Evolutionary conservation across 768 basidiomycete genomes (phyloP), one percentile per base, ranked within the genome.

Genomic region (Amanita rimosa): DNA sequence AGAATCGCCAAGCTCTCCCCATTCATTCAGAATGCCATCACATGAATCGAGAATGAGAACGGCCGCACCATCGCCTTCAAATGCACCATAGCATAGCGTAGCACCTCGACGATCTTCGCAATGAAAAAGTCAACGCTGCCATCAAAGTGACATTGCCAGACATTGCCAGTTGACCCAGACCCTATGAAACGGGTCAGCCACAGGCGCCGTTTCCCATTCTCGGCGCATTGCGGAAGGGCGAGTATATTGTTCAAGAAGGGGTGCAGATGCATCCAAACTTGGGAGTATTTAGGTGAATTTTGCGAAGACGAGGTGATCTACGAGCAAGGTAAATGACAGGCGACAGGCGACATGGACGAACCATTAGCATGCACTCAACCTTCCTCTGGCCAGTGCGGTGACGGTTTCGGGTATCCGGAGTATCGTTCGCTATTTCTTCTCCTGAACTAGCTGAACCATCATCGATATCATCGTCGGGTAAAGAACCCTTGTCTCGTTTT

Each of bases 81-180:
- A 57, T 45, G 53, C 55, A 4, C 55, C 53, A 53, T 57, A 54
- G 49, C 55, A 57, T 6, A 52, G 52, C 50, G 37, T 52, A 55
- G 33, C 34, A 53, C 45, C 49, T 57, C 52, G 21, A 54, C 54
- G 40, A 54, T 39, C 53, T 56, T 56, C 48, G 37, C 42, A 49
- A 36, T 34, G 51, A 56, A 56, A 24, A 50, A 52, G 48, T 54
- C 43, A 34, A 39, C 36, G 35, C 53, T 35, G 39, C 21, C 45
- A 56, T 56, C 55, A 50, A 56, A 56, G 39, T 40, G 55, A 48
- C 55, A 54, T 56, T 54, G 22, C 55, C 55, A 56, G 48, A 52
- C 53, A 48, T 56, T 54, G 50, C 55, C 55, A 49, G 55, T 54
- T 33, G 55, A 57, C 34, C 55, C 55, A 6, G 47, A 57, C 42